Conservation (phyloP, 805 yeast genomes). For the Saccharomycopsis guyanensis region DNA sequence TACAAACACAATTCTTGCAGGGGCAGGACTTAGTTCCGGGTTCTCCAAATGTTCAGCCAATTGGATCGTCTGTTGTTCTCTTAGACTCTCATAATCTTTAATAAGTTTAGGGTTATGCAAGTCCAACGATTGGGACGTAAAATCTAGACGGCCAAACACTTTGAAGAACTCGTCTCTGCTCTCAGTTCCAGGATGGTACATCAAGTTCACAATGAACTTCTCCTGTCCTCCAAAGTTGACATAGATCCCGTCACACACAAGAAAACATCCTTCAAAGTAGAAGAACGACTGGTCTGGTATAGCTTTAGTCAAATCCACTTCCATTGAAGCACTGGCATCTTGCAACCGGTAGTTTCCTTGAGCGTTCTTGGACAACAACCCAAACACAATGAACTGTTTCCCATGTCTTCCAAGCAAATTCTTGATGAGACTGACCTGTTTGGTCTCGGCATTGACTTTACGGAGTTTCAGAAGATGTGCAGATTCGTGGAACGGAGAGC, state of each 20-base stretch:
- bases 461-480: conserved; percentile 13
- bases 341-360: conserved; percentile 71
- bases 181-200: conserved; percentile 89
- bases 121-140: conserved; percentile 26
- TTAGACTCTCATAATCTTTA: neutral
- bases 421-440: conserved; percentile 61
- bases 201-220: conserved; percentile 63
- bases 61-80: neutral
- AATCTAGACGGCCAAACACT: conserved; percentile 73
- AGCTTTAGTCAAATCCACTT: conserved; percentile 56
- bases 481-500: conserved; percentile 7
- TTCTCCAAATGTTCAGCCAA: conserved; percentile 1
- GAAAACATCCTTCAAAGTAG: conserved; percentile 66
- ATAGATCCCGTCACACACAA: conserved; percentile 80
- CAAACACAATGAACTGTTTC: conserved; percentile 66
- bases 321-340: conserved; percentile 72
- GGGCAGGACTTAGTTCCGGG: neutral
- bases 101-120: conserved; percentile 3
- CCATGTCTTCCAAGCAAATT: conserved; percentile 84
- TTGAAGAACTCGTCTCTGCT: conserved; percentile 57
- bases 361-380: conserved; percentile 55
- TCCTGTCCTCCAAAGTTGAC: conserved; percentile 46
- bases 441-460: conserved; percentile 22
- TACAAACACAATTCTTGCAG: conserved; percentile 55
- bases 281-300: conserved; percentile 57